These are phyloP conservation scores for Ramaria sp. DNA, from an alignment of 768 basidiomycete genomes.

Conservation along the genomic window DNA sequence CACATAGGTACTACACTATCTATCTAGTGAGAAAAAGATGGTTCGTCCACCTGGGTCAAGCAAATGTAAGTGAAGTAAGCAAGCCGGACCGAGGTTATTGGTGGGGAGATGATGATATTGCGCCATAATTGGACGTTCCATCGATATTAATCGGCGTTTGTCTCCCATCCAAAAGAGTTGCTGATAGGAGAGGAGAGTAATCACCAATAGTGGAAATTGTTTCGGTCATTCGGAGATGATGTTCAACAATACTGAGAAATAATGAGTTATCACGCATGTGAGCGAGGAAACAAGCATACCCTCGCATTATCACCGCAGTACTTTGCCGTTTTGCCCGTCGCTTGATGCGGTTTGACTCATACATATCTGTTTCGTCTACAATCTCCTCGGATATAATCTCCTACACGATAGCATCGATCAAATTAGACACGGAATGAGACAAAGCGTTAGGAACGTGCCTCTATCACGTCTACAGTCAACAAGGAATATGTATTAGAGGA, in stretches of 20 bases:
- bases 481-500: not conserved
- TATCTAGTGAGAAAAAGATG: not conserved
- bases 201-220: conserved; percentile 6
- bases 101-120: conserved; percentile 1
- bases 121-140: conserved; percentile 7
- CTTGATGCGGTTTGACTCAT: conserved; percentile 79
- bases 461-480: conserved; percentile 51
- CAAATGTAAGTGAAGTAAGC: no score
- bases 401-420: conserved; percentile 23
- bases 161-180: conserved; percentile 1
- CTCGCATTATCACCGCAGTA: conserved; percentile 68
- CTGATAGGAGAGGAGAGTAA: conserved; percentile 3
- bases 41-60: not conserved
- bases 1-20: not conserved
- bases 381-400: conserved; percentile 97
- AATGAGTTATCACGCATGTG: not conserved
- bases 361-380: conserved; percentile 88
- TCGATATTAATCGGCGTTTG: not conserved
- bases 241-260: conserved; percentile 4
- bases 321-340: conserved; percentile 57
- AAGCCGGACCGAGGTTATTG: not conserved
- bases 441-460: conserved; percentile 27
- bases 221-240: conserved; percentile 2
- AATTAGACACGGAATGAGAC: not conserved
- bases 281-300: conserved; percentile 30